phyloP scores from a whole-genome alignment of 2,329 filamentous ascomycete species.

The Pestalotiopsis sp. region DNA sequence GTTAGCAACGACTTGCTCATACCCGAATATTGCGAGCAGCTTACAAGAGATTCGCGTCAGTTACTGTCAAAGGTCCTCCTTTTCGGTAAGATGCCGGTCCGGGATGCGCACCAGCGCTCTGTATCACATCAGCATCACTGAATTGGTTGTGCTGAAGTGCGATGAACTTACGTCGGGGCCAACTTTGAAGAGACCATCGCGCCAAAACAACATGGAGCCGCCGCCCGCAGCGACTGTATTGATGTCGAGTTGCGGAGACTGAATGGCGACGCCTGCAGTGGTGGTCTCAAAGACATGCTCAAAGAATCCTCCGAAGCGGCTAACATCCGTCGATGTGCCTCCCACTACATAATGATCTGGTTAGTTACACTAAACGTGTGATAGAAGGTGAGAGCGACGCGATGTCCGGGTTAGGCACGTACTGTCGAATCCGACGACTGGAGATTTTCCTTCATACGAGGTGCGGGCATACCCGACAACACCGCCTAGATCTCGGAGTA shows the following conservation, averaged over 20 bases:
- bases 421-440: slow-evolving; percentile 70
- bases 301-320: slow-evolving; percentile 55
- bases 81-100: slow-evolving; percentile 73
- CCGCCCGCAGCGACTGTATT: slow-evolving; percentile 78
- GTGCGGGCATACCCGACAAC: slow-evolving; percentile 70
- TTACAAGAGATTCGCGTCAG: slow-evolving; percentile 65
- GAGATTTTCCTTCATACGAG: background rate
- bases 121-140: too few relatives aligned
- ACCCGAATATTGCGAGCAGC: background rate
- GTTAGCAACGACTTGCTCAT: background rate
- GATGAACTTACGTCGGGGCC: slow-evolving; percentile 53
- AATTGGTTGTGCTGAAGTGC: background rate
- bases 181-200: slow-evolving; percentile 71
- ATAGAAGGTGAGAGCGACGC: background rate
- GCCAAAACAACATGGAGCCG: slow-evolving; percentile 68
- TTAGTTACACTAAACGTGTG: background rate
- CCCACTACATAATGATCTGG: slow-evolving; percentile 16
- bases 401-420: background rate
- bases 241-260: slow-evolving; percentile 77
- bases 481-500: slow-evolving; percentile 34
- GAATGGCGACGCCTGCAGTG: slow-evolving; percentile 76
- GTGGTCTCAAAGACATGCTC: slow-evolving; percentile 67
- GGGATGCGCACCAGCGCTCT: slow-evolving; percentile 69
- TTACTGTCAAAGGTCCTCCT: slow-evolving; percentile 68
- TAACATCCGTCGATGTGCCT: slow-evolving; percentile 74